phyloP scores from a whole-genome alignment of 1,139 yeast species.

The Suhomyces anneliseae region DNA sequence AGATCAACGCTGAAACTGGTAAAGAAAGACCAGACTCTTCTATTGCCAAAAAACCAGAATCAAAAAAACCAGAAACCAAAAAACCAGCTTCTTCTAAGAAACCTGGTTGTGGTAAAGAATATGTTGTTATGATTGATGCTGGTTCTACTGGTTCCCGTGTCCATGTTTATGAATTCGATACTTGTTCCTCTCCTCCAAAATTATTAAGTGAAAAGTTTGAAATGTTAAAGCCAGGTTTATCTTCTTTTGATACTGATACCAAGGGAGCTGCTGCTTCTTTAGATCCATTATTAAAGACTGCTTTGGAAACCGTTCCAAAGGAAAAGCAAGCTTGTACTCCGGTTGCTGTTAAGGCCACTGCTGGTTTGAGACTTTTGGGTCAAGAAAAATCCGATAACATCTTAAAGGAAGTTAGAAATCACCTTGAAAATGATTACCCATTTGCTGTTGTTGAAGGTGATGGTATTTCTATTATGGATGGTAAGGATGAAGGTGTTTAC shows the following conservation, averaged over 20 bases:
- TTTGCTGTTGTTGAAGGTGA: slow-evolving; percentile 82
- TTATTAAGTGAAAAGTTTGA: slow-evolving; percentile 78
- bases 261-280: slow-evolving; percentile 84
- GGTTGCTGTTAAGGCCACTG: slow-evolving; percentile 95
- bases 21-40: background rate
- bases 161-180: slow-evolving; percentile 87
- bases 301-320: slow-evolving; percentile 74
- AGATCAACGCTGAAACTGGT: slow-evolving; percentile 12
- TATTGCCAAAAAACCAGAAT: background rate
- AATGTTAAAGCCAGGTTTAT: slow-evolving; percentile 91
- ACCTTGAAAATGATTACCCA: slow-evolving; percentile 77
- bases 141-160: slow-evolving; percentile 97
- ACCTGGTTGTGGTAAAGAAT: slow-evolving; percentile 22
- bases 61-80: background rate
- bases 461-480: slow-evolving; percentile 91
- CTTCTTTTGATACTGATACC: slow-evolving; percentile 79
- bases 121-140: slow-evolving; percentile 91
- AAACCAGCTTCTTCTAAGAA: background rate
- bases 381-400: slow-evolving; percentile 68
- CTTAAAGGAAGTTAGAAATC: slow-evolving; percentile 70
- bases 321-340: slow-evolving; percentile 80
- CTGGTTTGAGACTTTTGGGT: slow-evolving; percentile 90
- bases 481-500: slow-evolving; percentile 96
- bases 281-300: slow-evolving; percentile 74
- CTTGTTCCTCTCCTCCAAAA: slow-evolving; percentile 78